Evolutionary conservation across 371 early-diverging fungal species (phyloP).

Genomic region (Syncephalastrum contaminatum): DNA sequence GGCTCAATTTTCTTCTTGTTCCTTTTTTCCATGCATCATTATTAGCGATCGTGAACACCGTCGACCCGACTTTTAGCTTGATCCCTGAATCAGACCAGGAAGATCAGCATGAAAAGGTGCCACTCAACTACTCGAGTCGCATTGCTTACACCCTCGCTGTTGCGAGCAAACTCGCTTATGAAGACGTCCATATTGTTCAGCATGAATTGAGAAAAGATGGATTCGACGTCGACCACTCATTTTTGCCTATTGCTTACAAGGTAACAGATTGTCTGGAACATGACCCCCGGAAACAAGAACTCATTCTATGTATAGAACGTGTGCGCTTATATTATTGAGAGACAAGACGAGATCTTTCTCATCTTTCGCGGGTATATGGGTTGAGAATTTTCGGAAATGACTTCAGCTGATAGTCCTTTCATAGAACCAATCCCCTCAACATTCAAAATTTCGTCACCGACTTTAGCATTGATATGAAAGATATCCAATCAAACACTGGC

Average conservation of each 20-base stretch:
- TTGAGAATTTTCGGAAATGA: not conserved
- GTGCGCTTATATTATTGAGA: constrained; percentile 60
- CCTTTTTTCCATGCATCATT: not conserved
- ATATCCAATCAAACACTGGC: constrained; percentile 44
- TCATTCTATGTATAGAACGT: constrained; percentile 40
- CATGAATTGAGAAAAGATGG: constrained; percentile 55
- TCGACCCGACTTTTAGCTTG: constrained; percentile 29
- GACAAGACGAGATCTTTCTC: constrained; percentile 57
- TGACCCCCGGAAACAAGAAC: too few relatives aligned
- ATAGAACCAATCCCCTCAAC: constrained; percentile 60
- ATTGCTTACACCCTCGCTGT: constrained; percentile 57
- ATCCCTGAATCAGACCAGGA: constrained; percentile 3
- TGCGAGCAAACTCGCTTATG: constrained; percentile 56
- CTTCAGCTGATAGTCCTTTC: not conserved
- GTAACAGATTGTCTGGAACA: constrained; percentile 20
- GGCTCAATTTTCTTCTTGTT: not conserved
- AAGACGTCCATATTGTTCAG: constrained; percentile 55
- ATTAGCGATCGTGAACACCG: constrained; percentile 35
- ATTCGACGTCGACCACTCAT: constrained; percentile 53
- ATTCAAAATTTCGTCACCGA: constrained; percentile 63
- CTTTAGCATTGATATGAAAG: constrained; percentile 44
- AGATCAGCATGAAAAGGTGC: constrained; percentile 8
- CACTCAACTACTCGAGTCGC: constrained; percentile 40
- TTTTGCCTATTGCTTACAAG: constrained; percentile 58
- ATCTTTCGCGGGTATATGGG: constrained; percentile 55